phyloP scores from a whole-genome alignment of 495 filamentous ascomycete genomes.

The Lophiostoma macrostomum region DNA sequence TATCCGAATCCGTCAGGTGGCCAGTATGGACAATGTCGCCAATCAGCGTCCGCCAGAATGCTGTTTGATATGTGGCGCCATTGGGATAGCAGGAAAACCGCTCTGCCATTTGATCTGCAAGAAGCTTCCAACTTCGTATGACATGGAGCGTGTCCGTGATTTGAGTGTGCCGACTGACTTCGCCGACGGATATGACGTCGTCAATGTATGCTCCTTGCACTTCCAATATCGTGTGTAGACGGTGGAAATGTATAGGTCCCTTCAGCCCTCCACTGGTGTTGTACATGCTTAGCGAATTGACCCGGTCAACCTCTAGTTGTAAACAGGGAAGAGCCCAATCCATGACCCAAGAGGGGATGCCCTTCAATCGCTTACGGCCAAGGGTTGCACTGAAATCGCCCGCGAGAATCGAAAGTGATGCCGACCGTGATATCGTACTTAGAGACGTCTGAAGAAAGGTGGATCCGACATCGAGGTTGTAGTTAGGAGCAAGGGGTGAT shows the following conservation, averaged over 20 bases:
- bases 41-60: slow-evolving; percentile 31
- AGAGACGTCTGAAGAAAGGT: slow-evolving; percentile 3
- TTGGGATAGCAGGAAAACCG: background rate
- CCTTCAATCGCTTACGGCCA: slow-evolving; percentile 3
- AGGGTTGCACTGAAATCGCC: slow-evolving; percentile 20
- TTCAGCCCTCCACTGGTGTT: slow-evolving; percentile 13
- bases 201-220: slow-evolving; percentile 19
- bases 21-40: slow-evolving; percentile 14
- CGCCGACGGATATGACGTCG: slow-evolving; percentile 24
- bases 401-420: slow-evolving; percentile 2
- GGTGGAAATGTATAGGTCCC: slow-evolving; percentile 3
- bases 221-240: slow-evolving; percentile 18
- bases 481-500: slow-evolving; percentile 23
- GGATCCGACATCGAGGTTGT: slow-evolving; percentile 3
- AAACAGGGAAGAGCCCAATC: slow-evolving; percentile 28
- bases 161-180: slow-evolving; percentile 19
- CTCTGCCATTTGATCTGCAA: background rate
- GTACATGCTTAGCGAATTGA: slow-evolving; percentile 19
- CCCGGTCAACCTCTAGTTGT: slow-evolving; percentile 17
- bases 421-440: slow-evolving; percentile 13
- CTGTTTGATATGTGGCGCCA: slow-evolving; percentile 11
- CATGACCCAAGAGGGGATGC: slow-evolving; percentile 32
- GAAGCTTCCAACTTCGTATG: slow-evolving; percentile 17
- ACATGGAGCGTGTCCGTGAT: slow-evolving; percentile 12
- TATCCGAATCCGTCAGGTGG: background rate